phyloP scores from a whole-genome alignment of 2,329 filamentous ascomycete genomes.

The Scedosporium boydii region DNA sequence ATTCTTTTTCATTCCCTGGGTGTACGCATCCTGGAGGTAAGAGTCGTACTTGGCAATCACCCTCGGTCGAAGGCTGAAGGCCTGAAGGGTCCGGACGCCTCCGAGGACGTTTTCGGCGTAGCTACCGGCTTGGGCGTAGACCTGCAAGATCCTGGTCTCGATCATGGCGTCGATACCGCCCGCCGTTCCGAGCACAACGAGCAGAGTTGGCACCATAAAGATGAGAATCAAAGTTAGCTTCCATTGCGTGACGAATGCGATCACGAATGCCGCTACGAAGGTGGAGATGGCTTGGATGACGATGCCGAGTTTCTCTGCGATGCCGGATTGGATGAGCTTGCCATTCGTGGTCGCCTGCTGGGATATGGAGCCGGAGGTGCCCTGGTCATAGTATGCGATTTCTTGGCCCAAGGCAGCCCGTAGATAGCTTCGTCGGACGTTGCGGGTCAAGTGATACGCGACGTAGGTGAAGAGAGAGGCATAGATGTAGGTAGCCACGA shows the following conservation, averaged over 20 bases:
- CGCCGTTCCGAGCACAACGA: conserved; percentile 27
- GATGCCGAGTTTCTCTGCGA: conserved; percentile 34
- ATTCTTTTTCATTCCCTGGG: conserved; percentile 33
- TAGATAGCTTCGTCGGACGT: conserved; percentile 27
- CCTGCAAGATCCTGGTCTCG: conserved; percentile 33
- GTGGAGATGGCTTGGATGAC: conserved; percentile 31
- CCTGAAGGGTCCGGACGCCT: conserved; percentile 38
- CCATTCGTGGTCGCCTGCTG: conserved; percentile 38
- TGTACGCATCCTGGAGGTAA: conserved; percentile 29
- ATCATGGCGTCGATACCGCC: conserved; percentile 28
- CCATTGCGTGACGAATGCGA: conserved; percentile 30
- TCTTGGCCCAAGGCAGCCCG: conserved; percentile 37
- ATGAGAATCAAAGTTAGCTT: conserved; percentile 34
- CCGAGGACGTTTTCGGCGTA: conserved; percentile 40
- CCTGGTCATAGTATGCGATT: conserved; percentile 43
- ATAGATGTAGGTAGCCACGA: conserved; percentile 17
- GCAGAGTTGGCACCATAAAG: conserved; percentile 32
- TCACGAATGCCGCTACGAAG: conserved; percentile 28
- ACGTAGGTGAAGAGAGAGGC: conserved; percentile 24
- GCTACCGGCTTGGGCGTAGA: conserved; percentile 30
- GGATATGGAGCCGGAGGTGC: conserved; percentile 27
- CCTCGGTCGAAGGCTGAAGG: conserved; percentile 37
- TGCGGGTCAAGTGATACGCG: conserved; percentile 26
- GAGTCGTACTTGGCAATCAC: conserved; percentile 29
- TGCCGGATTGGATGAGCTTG: conserved; percentile 33